Percentiles rank a stretch among this genome's conserved stretches.
Evolutionary conservation across 2,329 filamentous ascomycete genomes (phyloP).

Genomic region (Talaromyces rugulosus): DNA sequence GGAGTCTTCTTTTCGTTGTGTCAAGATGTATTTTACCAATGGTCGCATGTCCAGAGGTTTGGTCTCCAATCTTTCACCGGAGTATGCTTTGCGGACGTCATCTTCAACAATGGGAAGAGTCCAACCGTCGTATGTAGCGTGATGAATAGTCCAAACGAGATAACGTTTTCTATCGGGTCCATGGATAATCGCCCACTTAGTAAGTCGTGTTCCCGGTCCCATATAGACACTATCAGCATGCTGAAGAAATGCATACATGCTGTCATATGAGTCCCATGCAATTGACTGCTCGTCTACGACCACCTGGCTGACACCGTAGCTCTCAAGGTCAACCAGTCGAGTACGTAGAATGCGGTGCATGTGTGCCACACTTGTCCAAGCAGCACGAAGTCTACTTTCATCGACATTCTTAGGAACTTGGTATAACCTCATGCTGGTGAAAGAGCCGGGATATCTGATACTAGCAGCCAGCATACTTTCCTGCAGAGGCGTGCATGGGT

Average conservation of each 20-base stretch:
- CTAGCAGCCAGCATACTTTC: constrained; percentile 30
- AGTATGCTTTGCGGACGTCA: neutral
- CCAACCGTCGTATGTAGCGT: constrained; percentile 3
- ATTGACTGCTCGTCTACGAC: neutral
- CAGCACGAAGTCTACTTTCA: too few relatives aligned
- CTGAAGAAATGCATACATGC: neutral
- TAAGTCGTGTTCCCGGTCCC: neutral
- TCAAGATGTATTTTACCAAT: neutral
- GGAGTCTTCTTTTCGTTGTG: neutral
- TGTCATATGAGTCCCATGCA: neutral
- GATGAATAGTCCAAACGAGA: neutral
- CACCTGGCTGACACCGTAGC: neutral
- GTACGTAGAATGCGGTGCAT: constrained; percentile 1
- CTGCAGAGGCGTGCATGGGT: constrained; percentile 38
- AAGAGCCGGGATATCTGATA: constrained; percentile 40
- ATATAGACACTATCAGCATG: neutral
- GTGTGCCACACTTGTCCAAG: too few relatives aligned
- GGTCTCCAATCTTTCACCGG: too few relatives aligned
- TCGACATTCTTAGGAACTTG: constrained; percentile 30
- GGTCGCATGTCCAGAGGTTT: neutral
- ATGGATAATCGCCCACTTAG: neutral
- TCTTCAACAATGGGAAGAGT: neutral
- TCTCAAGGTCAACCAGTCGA: neutral
- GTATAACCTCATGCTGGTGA: constrained; percentile 38
- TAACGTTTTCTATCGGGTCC: neutral